These are phyloP conservation scores for Calophaca sinica DNA, from an alignment of 306 rosid species.

Conservation along the genomic window DNA sequence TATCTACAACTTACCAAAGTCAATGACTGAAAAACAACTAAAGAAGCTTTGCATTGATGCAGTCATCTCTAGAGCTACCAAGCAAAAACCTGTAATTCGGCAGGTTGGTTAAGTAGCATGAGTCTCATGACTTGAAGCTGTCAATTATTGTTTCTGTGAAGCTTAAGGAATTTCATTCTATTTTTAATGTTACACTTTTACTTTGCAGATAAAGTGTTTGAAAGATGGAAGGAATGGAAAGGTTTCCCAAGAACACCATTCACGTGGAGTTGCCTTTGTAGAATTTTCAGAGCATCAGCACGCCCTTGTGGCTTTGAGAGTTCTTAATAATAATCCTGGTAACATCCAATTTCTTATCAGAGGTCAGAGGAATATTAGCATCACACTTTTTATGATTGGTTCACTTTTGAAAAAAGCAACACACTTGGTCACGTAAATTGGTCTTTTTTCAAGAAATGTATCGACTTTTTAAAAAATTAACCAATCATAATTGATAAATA, in stretches of 20 bases:
- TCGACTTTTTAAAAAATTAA: neutral
- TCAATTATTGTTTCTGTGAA: neutral
- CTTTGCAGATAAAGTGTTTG: slow-evolving; percentile 77
- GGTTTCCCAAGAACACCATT: slow-evolving; percentile 59
- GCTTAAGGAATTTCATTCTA: neutral
- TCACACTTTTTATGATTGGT: neutral
- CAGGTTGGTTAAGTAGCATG: slow-evolving; percentile 66
- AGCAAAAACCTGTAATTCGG: slow-evolving; percentile 83
- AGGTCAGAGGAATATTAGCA: neutral
- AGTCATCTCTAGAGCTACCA: slow-evolving; percentile 84
- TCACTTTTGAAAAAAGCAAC: neutral
- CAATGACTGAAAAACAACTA: slow-evolving; percentile 81
- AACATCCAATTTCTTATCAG: slow-evolving; percentile 36
- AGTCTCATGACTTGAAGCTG: slow-evolving; percentile 19
- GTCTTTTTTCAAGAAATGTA: neutral
- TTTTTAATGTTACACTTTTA: slow-evolving; percentile 3
- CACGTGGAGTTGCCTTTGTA: slow-evolving; percentile 93
- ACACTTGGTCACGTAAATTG: neutral
- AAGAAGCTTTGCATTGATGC: slow-evolving; percentile 88
- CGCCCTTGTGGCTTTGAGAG: slow-evolving; percentile 95
- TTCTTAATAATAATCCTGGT: slow-evolving; percentile 97
- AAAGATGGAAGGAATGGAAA: slow-evolving; percentile 85
- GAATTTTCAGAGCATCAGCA: slow-evolving; percentile 98
- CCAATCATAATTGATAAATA: neutral
- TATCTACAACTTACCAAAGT: slow-evolving; percentile 83